phyloP scores from a whole-genome alignment of 2,329 filamentous ascomycete species.

The Raffaelea albimanens region DNA sequence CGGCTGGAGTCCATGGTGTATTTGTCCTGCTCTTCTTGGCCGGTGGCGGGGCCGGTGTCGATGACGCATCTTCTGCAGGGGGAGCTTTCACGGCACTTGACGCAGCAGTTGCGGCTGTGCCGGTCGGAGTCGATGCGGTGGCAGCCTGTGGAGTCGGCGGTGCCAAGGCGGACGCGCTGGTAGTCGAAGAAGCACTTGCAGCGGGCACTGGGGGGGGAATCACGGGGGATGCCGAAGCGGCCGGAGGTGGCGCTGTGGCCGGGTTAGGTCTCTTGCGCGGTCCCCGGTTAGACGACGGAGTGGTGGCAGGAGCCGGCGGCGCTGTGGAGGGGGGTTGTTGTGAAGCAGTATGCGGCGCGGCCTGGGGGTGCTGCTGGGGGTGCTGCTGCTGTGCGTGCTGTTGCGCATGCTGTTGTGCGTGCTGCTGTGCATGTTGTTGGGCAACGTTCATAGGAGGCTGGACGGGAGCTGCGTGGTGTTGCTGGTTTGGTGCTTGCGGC shows the following conservation, averaged over 20 bases:
- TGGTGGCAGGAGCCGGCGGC: conserved; percentile 17
- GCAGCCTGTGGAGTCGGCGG: conserved; percentile 29
- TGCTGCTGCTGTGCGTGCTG: conserved; percentile 22
- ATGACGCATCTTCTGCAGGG: conserved; percentile 21
- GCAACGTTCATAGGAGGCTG: conserved; percentile 26
- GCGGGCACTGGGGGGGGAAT: conserved; percentile 16
- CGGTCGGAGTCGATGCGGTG: conserved; percentile 13
- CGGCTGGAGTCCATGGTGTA: conserved; percentile 92
- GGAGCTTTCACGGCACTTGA: conserved; percentile 11
- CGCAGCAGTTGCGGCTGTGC: conserved; percentile 12
- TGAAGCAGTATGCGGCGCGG: conserved; percentile 4
- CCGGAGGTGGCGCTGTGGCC: conserved; percentile 14
- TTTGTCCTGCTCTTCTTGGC: conserved; percentile 96
- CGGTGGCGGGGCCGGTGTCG: conserved; percentile 38
- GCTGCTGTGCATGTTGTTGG: conserved; percentile 24
- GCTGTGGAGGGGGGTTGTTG: conserved; percentile 1
- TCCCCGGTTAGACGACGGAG: conserved; percentile 22
- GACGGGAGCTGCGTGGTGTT: conserved; percentile 23
- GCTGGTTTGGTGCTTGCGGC: conserved; percentile 18
- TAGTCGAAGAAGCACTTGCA: conserved; percentile 14
- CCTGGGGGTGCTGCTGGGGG: conserved; percentile 19
- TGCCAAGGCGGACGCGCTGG: conserved; percentile 19
- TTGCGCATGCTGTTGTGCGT: conserved; percentile 23
- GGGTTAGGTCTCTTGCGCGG: conserved; percentile 29
- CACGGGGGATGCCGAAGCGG: conserved; percentile 13